Evolutionary conservation across 2,329 filamentous ascomycete genomes (phyloP).

Genomic region (Epichloe amarillans): DNA sequence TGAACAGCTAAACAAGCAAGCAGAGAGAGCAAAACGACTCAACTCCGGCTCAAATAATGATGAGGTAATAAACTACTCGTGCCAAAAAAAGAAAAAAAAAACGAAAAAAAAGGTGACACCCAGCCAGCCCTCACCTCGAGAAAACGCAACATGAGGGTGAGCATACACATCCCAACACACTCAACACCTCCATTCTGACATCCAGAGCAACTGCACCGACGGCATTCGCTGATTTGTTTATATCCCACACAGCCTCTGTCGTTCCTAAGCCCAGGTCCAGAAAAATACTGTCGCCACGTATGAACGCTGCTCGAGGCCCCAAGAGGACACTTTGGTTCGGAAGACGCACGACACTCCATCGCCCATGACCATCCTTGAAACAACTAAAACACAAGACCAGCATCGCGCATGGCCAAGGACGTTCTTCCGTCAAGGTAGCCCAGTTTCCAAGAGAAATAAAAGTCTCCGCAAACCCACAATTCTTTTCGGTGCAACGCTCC

Average conservation of each 20-base stretch:
- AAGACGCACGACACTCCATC: background rate
- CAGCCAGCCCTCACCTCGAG: background rate
- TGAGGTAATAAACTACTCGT: constrained; percentile 3
- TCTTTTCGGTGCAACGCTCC: constrained; percentile 3
- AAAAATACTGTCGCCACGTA: background rate
- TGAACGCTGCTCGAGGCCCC: background rate
- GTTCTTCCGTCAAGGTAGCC: background rate
- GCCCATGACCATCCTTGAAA: background rate
- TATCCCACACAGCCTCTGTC: background rate
- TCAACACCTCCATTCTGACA: background rate
- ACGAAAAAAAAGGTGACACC: background rate
- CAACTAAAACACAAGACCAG: background rate
- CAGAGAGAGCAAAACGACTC: constrained; percentile 6
- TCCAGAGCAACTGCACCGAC: background rate
- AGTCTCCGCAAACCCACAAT: background rate
- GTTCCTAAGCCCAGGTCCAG: background rate
- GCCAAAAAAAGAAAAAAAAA: background rate
- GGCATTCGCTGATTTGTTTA: too few relatives aligned
- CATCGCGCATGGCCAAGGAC: background rate
- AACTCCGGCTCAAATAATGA: constrained; percentile 3
- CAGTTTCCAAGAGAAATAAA: background rate
- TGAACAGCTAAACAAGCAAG: constrained; percentile 13
- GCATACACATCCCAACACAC: background rate
- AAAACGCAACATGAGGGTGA: background rate
- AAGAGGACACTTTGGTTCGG: background rate